Evolutionary conservation across 495 filamentous ascomycete genomes (phyloP).

Genomic region (Geopyxis carbonaria): DNA sequence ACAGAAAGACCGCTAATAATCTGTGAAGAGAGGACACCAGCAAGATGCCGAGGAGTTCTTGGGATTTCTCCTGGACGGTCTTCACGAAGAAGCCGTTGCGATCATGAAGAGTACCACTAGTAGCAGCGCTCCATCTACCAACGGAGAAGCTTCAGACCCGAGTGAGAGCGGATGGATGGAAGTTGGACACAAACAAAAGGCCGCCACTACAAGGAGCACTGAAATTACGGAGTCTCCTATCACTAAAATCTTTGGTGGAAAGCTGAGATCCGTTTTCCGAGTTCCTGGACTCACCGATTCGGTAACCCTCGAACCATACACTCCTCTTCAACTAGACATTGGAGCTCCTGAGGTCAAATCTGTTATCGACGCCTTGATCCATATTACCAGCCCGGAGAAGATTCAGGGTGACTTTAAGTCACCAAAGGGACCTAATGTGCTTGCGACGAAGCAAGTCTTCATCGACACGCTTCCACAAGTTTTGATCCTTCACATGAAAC

Average conservation of each 20-base stretch:
- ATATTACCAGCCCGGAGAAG: slow-evolving; percentile 64
- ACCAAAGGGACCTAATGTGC: slow-evolving; percentile 54
- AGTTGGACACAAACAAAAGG: slow-evolving; percentile 79
- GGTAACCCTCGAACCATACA: slow-evolving; percentile 82
- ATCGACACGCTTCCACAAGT: slow-evolving; percentile 87
- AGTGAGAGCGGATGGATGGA: slow-evolving; percentile 62
- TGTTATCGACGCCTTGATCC: slow-evolving; percentile 78
- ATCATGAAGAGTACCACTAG: slow-evolving; percentile 43
- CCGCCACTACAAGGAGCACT: slow-evolving; percentile 73
- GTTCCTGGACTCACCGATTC: slow-evolving; percentile 77
- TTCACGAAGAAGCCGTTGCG: slow-evolving; percentile 79
- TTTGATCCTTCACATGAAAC: slow-evolving; percentile 86
- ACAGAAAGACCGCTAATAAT: slow-evolving; percentile 22
- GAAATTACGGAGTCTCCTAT: slow-evolving; percentile 68
- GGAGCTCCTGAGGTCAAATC: slow-evolving; percentile 66
- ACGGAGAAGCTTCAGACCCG: slow-evolving; percentile 14
- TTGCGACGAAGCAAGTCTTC: slow-evolving; percentile 81
- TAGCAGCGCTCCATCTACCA: slow-evolving; percentile 18
- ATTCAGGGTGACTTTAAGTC: slow-evolving; percentile 79
- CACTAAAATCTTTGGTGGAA: slow-evolving; percentile 86
- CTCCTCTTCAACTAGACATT: slow-evolving; percentile 89
- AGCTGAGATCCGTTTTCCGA: slow-evolving; percentile 72
- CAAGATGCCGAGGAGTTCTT: slow-evolving; percentile 97
- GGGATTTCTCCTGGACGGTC: slow-evolving; percentile 77
- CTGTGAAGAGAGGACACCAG: slow-evolving; percentile 64